phyloP scores from a whole-genome alignment of 2,329 filamentous ascomycete species.

The Colletotrichum sp. region DNA sequence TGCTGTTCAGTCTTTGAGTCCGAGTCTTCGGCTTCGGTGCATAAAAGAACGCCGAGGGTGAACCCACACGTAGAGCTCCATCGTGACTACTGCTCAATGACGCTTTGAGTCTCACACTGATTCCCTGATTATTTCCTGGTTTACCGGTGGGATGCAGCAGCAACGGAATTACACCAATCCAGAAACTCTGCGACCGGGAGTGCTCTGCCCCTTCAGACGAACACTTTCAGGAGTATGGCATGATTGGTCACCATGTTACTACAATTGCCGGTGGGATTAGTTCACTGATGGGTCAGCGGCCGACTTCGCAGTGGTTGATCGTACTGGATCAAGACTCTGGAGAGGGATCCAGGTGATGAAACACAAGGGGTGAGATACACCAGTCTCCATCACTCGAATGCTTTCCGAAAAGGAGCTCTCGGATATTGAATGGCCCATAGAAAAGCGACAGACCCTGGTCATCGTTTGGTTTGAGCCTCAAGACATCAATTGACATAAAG shows the following conservation, averaged over 20 bases:
- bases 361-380: fast-evolving
- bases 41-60: not conserved
- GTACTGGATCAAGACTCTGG: not conserved
- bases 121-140: not conserved
- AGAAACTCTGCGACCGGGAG: not conserved
- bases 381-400: not conserved
- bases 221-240: not conserved
- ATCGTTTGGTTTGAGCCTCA: not conserved
- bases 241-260: not conserved
- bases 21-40: not conserved
- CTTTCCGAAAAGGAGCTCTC: not conserved
- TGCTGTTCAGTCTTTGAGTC: not conserved
- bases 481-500: not conserved
- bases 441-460: not conserved
- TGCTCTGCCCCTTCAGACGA: not conserved
- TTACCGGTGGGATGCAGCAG: not conserved
- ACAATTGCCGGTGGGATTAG: not conserved
- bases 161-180: fast-evolving
- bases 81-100: not conserved
- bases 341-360: not conserved
- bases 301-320: not conserved
- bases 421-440: not conserved
- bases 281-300: not conserved
- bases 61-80: not conserved
- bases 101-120: not conserved